A percentile compares a stretch with the other conserved stretches of the same genome.
Evolutionary conservation across 768 basidiomycete genomes (phyloP).

Genomic region (Pleurotus eryngii): DNA sequence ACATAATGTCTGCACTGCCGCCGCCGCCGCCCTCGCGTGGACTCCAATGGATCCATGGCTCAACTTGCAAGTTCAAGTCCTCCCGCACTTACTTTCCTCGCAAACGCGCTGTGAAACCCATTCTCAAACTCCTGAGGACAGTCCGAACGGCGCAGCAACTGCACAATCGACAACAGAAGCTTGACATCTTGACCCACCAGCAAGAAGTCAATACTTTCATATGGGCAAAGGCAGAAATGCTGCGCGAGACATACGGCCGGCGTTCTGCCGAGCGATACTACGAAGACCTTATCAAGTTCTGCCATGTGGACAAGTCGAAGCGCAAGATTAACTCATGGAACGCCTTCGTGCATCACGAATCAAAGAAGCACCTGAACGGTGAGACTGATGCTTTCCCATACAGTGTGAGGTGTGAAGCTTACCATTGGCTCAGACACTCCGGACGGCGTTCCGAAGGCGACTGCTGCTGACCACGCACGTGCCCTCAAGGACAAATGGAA

Average conservation of each 20-base stretch:
- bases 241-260: background rate
- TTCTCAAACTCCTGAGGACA: background rate
- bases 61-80: background rate
- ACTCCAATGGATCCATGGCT: background rate
- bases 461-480: background rate
- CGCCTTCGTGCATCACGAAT: constrained; percentile 4
- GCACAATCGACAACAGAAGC: background rate
- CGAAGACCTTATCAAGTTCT: background rate
- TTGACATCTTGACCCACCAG: background rate
- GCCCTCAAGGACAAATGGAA: constrained; percentile 7
- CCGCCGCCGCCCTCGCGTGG: background rate
- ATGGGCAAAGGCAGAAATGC: background rate
- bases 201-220: background rate
- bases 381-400: background rate
- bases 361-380: constrained; percentile 2
- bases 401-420: background rate
- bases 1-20: background rate
- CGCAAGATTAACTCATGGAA: background rate
- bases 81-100: background rate
- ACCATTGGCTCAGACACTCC: background rate
- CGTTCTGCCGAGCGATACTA: background rate
- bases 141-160: background rate
- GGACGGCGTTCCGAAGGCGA: background rate
- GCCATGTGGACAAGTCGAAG: background rate
- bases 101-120: background rate